Percentiles rank a stretch among this genome's conserved stretches.
phyloP scores from a whole-genome alignment of 1,284 basidiomycete genomes.

The Sphaerobolus stellatus region DNA sequence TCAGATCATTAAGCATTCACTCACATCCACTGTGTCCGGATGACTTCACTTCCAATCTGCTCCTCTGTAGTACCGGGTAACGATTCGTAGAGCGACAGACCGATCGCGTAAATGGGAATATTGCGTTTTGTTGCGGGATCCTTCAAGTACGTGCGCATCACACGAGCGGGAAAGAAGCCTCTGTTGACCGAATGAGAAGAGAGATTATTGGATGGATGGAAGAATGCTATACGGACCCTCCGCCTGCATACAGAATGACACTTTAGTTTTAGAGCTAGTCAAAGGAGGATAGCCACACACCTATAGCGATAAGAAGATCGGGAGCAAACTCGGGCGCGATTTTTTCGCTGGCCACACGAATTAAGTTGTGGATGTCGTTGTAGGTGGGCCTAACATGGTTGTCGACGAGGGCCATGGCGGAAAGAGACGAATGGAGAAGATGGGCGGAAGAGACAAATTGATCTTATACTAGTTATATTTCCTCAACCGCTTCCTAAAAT shows the following conservation, averaged over 20 bases:
- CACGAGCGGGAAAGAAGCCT: constrained; percentile 92
- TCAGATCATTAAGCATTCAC: constrained; percentile 28
- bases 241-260: constrained; percentile 46
- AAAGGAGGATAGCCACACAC: constrained; percentile 37
- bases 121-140: constrained; percentile 69
- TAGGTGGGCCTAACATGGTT: constrained; percentile 70
- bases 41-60: constrained; percentile 79
- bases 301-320: constrained; percentile 79
- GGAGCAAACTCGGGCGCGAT: constrained; percentile 74
- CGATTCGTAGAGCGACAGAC: constrained; percentile 88
- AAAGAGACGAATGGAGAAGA: background rate
- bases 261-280: constrained; percentile 11
- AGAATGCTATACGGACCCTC: constrained; percentile 80
- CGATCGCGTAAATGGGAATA: constrained; percentile 86
- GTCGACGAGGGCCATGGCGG: background rate
- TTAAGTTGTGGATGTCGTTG: constrained; percentile 83
- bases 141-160: constrained; percentile 89
- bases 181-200: constrained; percentile 37
- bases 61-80: constrained; percentile 74
- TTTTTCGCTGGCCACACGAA: constrained; percentile 56
- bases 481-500: too few relatives aligned
- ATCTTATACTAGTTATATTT: too few relatives aligned
- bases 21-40: constrained; percentile 91
- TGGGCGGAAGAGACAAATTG: too few relatives aligned
- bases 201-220: too few relatives aligned